A percentile compares a stretch with the other conserved stretches of the same genome.
Conservation (phyloP, 345 rosid genomes). For the Excoecaria cochinchinensis region DNA sequence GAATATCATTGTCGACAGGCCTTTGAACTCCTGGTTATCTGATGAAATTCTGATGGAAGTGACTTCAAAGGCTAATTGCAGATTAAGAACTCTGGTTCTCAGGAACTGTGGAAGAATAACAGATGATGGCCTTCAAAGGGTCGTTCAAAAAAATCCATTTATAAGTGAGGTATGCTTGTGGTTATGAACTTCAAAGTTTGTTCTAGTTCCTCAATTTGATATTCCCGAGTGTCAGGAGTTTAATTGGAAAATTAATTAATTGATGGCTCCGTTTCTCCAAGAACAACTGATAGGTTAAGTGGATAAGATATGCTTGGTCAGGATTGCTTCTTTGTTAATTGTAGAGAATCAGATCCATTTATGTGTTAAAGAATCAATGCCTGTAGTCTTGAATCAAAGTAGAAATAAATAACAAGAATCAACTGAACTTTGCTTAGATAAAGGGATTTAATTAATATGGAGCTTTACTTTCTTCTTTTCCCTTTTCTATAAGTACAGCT, state of each 20-base stretch:
- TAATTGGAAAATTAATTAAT: not conserved
- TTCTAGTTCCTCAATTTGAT: not conserved
- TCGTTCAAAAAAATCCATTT: conserved; percentile 52
- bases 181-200: not conserved
- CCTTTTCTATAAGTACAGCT: conserved; percentile 40
- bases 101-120: conserved; percentile 48
- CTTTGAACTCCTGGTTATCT: conserved; percentile 44
- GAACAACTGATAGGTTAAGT: not conserved
- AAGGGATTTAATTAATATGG: no score
- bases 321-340: not conserved
- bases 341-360: no score
- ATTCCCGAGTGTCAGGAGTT: not conserved
- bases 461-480: not conserved
- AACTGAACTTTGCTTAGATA: no score
- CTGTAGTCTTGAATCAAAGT: no score
- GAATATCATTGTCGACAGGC: conserved; percentile 42
- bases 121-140: conserved; percentile 57
- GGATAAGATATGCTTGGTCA: conserved; percentile 3
- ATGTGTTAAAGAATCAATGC: no score
- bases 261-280: not conserved
- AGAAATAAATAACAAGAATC: no score
- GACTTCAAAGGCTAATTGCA: conserved; percentile 52
- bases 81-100: conserved; percentile 44
- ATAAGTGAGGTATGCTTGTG: conserved; percentile 47
- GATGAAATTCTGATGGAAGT: conserved; percentile 47